Evolutionary conservation across 805 yeast species (phyloP), one percentile per base, ranked within the genome.

Genomic region (Starmerella roubikii): DNA sequence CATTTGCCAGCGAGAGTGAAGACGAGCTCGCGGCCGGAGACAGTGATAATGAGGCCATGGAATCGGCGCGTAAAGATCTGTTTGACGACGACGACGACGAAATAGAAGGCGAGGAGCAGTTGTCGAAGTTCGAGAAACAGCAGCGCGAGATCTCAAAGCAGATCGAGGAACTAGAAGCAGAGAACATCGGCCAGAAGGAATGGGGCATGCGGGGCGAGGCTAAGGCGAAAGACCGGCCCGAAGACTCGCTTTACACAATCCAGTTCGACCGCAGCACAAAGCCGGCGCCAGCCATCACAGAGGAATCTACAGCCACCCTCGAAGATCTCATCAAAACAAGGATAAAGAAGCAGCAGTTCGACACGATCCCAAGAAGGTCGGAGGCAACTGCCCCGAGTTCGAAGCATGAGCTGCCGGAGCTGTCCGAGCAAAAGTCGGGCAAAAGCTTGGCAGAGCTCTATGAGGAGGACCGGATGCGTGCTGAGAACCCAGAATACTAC

Each of bases 131-230:
- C 55, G 93, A 88, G 59, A 78, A 71, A 49, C 93, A 84, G 56
- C 96, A 88, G 58, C 65, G 66, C 37, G 73, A 72, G 43, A 65
- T 91, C 20, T 81, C 77, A 52, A 67, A 70, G 26, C 93, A 91
- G 59, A 91, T 91, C 44, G 71, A 71, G 26, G 67, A 71, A 49
- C 65, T 86, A 35, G 98, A 88, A 60, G 73, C 75, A 32, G 96
- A 86, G 56, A 77, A 91, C 15, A 76, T 88, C 23, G 91, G 86
- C 3, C 88, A 79, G 41, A 88, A 91, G 63, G 76, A 75, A 52
- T 88, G 98, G 98, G 75, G 94, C 7, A 69, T 88, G 72, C 79
- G 76, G 52, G 98, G 98, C 61, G 98, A 91, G 61, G 85, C 83
- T 1, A 70, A 71, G 41, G 81, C 85, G 2, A 74, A 70, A 45